Evolutionary conservation across 345 rosid species (phyloP), one percentile per base, ranked within the genome.

Genomic region (Alliaria petiolata): DNA sequence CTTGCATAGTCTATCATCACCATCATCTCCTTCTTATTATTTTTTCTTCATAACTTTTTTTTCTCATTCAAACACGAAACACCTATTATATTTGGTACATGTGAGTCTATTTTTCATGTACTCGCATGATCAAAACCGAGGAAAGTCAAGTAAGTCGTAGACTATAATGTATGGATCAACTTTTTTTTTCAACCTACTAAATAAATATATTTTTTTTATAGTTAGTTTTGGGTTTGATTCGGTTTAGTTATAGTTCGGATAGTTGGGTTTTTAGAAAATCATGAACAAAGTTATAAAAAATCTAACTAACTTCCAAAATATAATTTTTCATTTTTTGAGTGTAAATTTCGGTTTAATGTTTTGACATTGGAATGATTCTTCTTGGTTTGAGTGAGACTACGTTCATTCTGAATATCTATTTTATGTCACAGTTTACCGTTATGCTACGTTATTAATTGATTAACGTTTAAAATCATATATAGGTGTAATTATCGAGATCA

Each of bases 361-460:
- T 15, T 34, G 26, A 28, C 39, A 42, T 28, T 15, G 25, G 40
- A 44, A 30, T 62, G 67, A 43, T 26, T 43, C 40, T 5, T 70
- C 17, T 20, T 39, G 43, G 11, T 19, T 50, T 40, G 1, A 13
- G 51, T 36, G 51, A 59, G n/a, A 56, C 16, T 60, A 39, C 42
- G 33, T 69, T n/a, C 47, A 58, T 45, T 33, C 7, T 33, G 36
- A 55, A 55, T 55, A 42, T 44, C 6, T 30, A 34, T 36, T 28
- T 47, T 70, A 15, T 60, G 60, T 71, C 69, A 51, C 17, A 38
- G 6, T 62, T 40, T 40, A 62, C 17, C 40, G 52, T 62, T 33
- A 50, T 71, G 36, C 28, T 71, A 51, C 45, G 61, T 33, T 42
- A 49, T 40, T 31, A 13, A 40, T 16, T 28, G 47, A 35, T 2